phyloP scores from a whole-genome alignment of 352 stramenopile genomes.

The Globisporangium emineosum region DNA sequence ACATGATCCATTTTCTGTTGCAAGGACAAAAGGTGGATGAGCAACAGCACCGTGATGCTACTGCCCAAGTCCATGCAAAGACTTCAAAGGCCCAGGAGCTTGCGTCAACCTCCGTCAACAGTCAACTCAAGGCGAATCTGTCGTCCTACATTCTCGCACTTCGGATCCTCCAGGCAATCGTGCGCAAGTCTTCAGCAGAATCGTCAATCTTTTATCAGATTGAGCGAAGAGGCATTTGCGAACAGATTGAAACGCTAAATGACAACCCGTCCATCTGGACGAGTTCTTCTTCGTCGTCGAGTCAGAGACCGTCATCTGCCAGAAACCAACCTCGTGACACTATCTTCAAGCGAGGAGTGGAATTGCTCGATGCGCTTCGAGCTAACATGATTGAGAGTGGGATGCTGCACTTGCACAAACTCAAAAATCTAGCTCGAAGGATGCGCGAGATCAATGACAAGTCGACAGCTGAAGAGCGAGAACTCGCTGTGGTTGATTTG shows the following conservation, averaged over 20 bases:
- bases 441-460: slow-evolving; percentile 38
- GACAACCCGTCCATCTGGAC: slow-evolving; percentile 36
- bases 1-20: slow-evolving; percentile 66
- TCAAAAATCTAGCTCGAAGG: slow-evolving; percentile 66
- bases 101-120: not conserved
- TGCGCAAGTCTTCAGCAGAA: slow-evolving; percentile 53
- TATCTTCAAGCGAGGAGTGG: slow-evolving; percentile 52
- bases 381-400: slow-evolving; percentile 72
- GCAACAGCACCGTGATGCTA: not conserved
- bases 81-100: not conserved
- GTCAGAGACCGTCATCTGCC: slow-evolving; percentile 14
- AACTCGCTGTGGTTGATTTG: slow-evolving; percentile 65
- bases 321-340: slow-evolving; percentile 23
- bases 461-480: slow-evolving; percentile 28
- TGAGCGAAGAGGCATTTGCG: slow-evolving; percentile 71
- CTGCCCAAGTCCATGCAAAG: not conserved
- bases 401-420: slow-evolving; percentile 71
- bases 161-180: slow-evolving; percentile 67
- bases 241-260: slow-evolving; percentile 69
- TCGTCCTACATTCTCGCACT: slow-evolving; percentile 66
- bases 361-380: slow-evolving; percentile 52
- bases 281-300: slow-evolving; percentile 11
- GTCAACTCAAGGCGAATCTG: slow-evolving; percentile 36
- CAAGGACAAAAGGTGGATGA: slow-evolving; percentile 32
- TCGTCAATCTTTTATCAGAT: slow-evolving; percentile 79